These are phyloP conservation scores for Xanthoceras sorbifolium DNA, from an alignment of 345 rosid genomes.

Conservation along the genomic window DNA sequence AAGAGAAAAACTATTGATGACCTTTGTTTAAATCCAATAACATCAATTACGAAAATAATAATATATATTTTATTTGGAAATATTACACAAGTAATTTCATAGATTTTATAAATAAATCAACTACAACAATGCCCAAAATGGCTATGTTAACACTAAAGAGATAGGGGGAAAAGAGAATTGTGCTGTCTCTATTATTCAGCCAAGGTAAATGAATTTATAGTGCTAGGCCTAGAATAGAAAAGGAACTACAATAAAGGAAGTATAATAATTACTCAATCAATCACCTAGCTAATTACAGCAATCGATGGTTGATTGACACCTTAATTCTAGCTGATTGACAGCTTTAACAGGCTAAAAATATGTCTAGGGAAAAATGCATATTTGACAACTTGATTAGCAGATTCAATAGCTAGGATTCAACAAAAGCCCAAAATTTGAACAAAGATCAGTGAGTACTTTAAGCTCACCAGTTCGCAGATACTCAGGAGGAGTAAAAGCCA, in stretches of 20 bases:
- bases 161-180: too few species aligned
- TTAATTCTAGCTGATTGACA: too few species aligned
- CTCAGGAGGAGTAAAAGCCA: slow-evolving; percentile 96
- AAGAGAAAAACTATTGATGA: neutral
- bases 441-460: neutral
- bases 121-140: neutral
- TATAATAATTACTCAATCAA: too few species aligned
- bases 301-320: too few species aligned
- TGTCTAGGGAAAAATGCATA: neutral
- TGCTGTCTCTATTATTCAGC: too few species aligned
- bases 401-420: neutral
- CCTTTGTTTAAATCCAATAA: neutral
- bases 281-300: too few species aligned
- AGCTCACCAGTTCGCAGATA: slow-evolving; percentile 72
- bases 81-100: neutral
- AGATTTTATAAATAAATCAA: neutral
- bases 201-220: too few species aligned
- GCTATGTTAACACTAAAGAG: too few species aligned
- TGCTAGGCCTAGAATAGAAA: too few species aligned
- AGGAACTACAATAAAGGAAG: too few species aligned
- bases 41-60: neutral
- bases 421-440: neutral
- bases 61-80: neutral
- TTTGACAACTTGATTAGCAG: neutral
- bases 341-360: too few species aligned